Conservation (phyloP, 768 basidiomycete genomes). For the Kwoniella bestiolae region DNA sequence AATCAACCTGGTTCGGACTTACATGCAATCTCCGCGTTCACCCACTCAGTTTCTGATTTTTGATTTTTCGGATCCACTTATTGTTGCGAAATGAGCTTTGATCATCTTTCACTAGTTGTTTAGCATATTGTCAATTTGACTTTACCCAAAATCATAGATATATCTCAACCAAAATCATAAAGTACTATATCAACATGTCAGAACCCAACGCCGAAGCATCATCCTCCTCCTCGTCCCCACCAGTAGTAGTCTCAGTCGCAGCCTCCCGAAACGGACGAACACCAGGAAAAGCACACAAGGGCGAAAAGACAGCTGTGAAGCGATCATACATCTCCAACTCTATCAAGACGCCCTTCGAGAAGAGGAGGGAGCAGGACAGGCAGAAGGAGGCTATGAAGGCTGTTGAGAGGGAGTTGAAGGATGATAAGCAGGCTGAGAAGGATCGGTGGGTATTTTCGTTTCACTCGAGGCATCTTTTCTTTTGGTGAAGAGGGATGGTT, state of each 20-base stretch:
- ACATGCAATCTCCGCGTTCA: not conserved
- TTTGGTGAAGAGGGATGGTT: too few species aligned
- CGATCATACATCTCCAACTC: constrained; percentile 44
- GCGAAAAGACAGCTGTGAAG: constrained; percentile 36
- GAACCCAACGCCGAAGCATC: constrained; percentile 19
- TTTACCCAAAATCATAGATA: too few species aligned
- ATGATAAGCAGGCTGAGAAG: constrained; percentile 45
- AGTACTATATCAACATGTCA: constrained; percentile 12
- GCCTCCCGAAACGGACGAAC: constrained; percentile 39
- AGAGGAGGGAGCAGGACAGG: constrained; percentile 42
- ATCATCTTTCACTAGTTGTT: constrained; percentile 4
- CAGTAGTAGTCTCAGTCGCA: constrained; percentile 30
- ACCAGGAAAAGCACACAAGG: constrained; percentile 46
- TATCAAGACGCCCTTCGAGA: constrained; percentile 48
- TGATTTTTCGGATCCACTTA: not conserved
- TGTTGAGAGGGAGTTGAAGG: constrained; percentile 54
- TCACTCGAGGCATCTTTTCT: not conserved
- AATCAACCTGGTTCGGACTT: not conserved
- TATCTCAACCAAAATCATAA: not conserved
- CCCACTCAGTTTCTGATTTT: not conserved
- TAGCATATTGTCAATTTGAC: too few species aligned
- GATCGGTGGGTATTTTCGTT: constrained; percentile 40
- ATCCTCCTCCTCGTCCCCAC: constrained; percentile 29
- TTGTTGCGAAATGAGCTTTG: not conserved
- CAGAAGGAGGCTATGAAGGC: constrained; percentile 44